Conservation (phyloP, 768 basidiomycete species). For the Lentinula detonsa region DNA sequence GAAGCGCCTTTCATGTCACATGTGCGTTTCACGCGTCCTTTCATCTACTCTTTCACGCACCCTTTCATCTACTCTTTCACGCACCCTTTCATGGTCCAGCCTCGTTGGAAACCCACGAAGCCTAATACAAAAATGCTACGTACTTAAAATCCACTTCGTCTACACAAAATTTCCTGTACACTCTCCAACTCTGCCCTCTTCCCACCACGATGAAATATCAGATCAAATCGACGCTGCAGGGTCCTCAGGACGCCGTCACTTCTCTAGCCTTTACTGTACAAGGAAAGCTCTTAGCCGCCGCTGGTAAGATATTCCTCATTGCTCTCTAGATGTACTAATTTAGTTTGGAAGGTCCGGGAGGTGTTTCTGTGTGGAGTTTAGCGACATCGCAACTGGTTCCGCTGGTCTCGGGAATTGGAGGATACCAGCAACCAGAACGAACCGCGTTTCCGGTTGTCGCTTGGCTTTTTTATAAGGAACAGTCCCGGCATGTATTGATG, state of each 20-base stretch:
- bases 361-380: not conserved
- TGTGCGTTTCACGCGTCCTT: too few species aligned
- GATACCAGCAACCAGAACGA: not conserved
- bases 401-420: not conserved
- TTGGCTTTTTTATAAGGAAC: not conserved
- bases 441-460: not conserved
- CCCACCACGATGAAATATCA: not conserved
- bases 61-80: too few species aligned
- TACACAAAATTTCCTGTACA: not conserved
- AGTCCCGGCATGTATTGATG: not conserved
- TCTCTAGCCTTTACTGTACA: not conserved
- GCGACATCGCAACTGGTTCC: not conserved
- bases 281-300: not conserved
- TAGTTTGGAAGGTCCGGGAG: not conserved
- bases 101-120: too few species aligned
- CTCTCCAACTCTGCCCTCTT: not conserved
- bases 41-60: too few species aligned
- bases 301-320: not conserved
- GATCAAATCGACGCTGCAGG: not conserved
- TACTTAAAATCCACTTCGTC: too few species aligned
- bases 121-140: too few species aligned
- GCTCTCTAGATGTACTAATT: not conserved
- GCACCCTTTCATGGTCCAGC: too few species aligned
- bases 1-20: too few species aligned
- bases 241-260: not conserved